Conservation (phyloP, 805 yeast species). For the Pichia scutulata region DNA sequence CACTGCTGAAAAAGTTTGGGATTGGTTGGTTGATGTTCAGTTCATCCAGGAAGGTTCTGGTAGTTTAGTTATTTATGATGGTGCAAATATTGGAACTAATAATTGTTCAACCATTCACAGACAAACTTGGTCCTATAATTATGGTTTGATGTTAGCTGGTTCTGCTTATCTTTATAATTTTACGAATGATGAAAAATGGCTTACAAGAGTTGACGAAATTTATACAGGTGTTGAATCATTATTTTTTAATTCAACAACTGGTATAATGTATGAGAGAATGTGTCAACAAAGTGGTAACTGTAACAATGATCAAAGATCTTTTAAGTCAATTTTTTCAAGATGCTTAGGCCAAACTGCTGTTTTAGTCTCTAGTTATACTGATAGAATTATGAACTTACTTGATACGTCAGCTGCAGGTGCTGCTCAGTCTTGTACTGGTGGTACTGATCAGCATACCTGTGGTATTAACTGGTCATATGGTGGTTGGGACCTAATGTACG, state of each 20-base stretch:
- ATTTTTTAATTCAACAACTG: slow-evolving; percentile 36
- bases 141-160: slow-evolving; percentile 61
- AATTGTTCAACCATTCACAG: slow-evolving; percentile 44
- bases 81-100: slow-evolving; percentile 40
- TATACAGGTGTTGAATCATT: slow-evolving; percentile 31
- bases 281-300: slow-evolving; percentile 49
- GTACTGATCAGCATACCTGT: slow-evolving; percentile 80
- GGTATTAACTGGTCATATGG: slow-evolving; percentile 61
- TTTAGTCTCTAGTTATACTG: slow-evolving; percentile 43
- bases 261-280: slow-evolving; percentile 52
- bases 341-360: slow-evolving; percentile 51
- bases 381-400: slow-evolving; percentile 29
- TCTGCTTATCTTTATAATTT: slow-evolving; percentile 61
- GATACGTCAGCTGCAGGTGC: slow-evolving; percentile 57
- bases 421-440: slow-evolving; percentile 75
- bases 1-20: slow-evolving; percentile 64
- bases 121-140: slow-evolving; percentile 62
- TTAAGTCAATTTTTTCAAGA: slow-evolving; percentile 62
- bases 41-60: slow-evolving; percentile 24
- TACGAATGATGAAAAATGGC: slow-evolving; percentile 43
- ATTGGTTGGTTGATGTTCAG: slow-evolving; percentile 42
- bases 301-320: slow-evolving; percentile 71
- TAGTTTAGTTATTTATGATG: slow-evolving; percentile 42
- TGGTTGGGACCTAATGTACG: slow-evolving; percentile 61
- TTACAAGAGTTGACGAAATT: slow-evolving; percentile 30